These are phyloP conservation scores for Saccharum spontaneum DNA, from an alignment of 176 grass and related monocot species.

Conservation along the genomic window DNA sequence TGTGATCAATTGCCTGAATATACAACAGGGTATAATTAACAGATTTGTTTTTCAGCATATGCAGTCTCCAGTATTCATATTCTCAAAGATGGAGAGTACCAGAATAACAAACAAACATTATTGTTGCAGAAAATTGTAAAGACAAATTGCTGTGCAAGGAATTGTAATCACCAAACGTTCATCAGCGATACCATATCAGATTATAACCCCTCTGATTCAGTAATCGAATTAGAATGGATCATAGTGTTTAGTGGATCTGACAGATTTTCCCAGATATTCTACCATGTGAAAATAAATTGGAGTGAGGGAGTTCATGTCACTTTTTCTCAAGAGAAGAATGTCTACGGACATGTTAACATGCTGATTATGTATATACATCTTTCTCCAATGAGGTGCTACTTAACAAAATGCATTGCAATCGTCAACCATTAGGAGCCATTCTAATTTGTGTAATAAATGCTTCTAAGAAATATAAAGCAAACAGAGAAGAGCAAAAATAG, in stretches of 20 bases:
- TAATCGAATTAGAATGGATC: neutral
- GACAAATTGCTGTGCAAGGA: neutral
- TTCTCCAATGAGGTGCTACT: neutral
- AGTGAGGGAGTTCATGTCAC: neutral
- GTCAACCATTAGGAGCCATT: neutral
- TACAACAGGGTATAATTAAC: conserved; percentile 21
- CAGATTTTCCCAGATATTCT: neutral
- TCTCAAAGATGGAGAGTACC: conserved; percentile 11
- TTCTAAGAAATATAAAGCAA: neutral
- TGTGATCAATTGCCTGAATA: conserved; percentile 96
- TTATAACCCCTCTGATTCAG: neutral
- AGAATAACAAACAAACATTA: neutral
- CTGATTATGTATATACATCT: neutral
- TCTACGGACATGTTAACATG: neutral
- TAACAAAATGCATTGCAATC: neutral
- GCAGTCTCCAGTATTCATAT: neutral
- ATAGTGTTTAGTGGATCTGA: neutral
- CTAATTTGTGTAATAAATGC: neutral
- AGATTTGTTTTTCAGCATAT: neutral
- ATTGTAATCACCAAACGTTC: neutral
- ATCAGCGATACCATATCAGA: neutral
- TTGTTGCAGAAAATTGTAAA: neutral
- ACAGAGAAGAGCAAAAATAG: neutral
- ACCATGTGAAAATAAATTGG: neutral
- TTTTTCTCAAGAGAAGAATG: neutral